These are phyloP conservation scores for Boletus reticulatus DNA, from an alignment of 768 basidiomycete species.

Conservation along the genomic window DNA sequence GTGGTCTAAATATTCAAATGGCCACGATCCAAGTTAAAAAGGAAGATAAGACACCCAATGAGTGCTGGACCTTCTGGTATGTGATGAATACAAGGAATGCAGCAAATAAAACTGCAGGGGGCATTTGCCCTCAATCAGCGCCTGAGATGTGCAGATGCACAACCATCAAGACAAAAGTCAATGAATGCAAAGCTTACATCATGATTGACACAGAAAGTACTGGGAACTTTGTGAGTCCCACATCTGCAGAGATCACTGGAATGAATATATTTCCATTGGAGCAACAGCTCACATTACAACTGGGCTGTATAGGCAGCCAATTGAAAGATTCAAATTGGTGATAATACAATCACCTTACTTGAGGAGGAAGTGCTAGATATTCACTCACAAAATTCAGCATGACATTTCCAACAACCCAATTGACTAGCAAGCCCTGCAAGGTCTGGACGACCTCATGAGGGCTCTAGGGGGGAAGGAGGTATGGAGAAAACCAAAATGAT, in stretches of 20 bases:
- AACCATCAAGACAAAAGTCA: too few species aligned
- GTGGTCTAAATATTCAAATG: neutral
- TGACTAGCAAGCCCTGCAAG: too few species aligned
- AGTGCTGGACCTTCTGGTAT: neutral
- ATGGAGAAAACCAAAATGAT: too few species aligned
- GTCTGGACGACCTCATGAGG: too few species aligned
- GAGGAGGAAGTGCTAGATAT: neutral
- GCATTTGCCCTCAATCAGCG: neutral
- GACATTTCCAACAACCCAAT: neutral
- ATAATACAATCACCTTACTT: accelerated
- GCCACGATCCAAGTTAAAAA: neutral
- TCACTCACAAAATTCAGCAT: neutral
- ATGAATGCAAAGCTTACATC: too few species aligned
- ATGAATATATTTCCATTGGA: neutral
- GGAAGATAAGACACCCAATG: neutral
- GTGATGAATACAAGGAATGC: neutral
- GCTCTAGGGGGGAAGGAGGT: too few species aligned
- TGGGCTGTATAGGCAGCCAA: neutral
- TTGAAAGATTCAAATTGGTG: neutral
- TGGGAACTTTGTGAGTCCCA: neutral
- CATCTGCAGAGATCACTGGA: neutral
- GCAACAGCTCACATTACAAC: neutral
- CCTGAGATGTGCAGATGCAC: too few species aligned
- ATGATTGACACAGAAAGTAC: neutral
- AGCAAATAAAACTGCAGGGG: neutral